A percentile compares a stretch with the other conserved stretches of the same genome.
Conservation (phyloP, 768 basidiomycete species). For the Hydnomerulius pinastri region DNA sequence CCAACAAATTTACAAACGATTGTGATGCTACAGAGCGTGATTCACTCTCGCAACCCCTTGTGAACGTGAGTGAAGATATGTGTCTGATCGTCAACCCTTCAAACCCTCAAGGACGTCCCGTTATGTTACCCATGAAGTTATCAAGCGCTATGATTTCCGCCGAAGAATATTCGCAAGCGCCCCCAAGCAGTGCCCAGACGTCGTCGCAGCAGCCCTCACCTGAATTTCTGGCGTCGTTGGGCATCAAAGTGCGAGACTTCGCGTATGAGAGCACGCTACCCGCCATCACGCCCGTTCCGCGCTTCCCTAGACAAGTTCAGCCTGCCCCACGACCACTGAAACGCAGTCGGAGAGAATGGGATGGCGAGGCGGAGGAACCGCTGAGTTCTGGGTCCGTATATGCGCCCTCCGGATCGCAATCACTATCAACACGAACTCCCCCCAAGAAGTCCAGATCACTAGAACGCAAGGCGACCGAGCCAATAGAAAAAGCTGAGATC, state of each 20-base stretch:
- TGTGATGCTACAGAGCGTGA: slow-evolving; percentile 19
- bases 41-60: slow-evolving; percentile 22
- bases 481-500: slow-evolving; percentile 26
- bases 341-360: slow-evolving; percentile 37
- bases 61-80: slow-evolving; percentile 40
- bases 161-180: slow-evolving; percentile 22
- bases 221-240: slow-evolving; percentile 30
- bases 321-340: slow-evolving; percentile 41
- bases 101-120: slow-evolving; percentile 34
- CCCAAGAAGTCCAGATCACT: slow-evolving; percentile 28
- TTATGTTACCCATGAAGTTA: slow-evolving; percentile 26
- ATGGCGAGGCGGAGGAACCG: slow-evolving; percentile 25
- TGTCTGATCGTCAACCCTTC: slow-evolving; percentile 27
- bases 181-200: slow-evolving; percentile 3
- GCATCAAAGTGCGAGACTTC: slow-evolving; percentile 58
- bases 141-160: slow-evolving; percentile 5
- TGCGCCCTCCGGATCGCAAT: slow-evolving; percentile 16
- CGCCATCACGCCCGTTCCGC: slow-evolving; percentile 54
- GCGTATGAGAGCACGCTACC: slow-evolving; percentile 69
- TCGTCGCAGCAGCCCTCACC: slow-evolving; percentile 38
- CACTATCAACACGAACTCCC: neutral
- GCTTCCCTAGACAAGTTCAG: slow-evolving; percentile 49
- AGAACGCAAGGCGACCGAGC: slow-evolving; percentile 38
- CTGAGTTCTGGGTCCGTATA: slow-evolving; percentile 14
- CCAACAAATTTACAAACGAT: neutral